phyloP scores from a whole-genome alignment of 495 filamentous ascomycete genomes.

The Xylaria flabelliformis region DNA sequence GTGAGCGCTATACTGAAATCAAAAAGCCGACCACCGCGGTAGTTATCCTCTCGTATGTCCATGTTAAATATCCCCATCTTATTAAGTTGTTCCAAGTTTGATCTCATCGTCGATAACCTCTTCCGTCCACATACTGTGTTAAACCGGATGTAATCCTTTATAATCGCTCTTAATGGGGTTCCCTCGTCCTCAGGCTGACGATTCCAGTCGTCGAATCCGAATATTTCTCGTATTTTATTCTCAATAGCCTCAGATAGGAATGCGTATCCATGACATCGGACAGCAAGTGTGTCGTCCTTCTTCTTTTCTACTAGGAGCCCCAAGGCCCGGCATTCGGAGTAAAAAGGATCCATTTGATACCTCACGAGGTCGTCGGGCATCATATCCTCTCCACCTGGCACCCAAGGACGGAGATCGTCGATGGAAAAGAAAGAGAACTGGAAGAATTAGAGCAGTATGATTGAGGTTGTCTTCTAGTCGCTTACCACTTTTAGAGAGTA shows the following conservation, averaged over 20 bases:
- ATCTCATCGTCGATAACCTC: background rate
- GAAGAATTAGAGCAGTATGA: background rate
- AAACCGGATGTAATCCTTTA: background rate
- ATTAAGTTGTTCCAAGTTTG: background rate
- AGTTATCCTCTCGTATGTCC: constrained; percentile 10
- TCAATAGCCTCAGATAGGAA: background rate
- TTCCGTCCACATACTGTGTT: background rate
- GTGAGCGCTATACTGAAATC: constrained; percentile 4
- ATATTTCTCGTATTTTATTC: background rate
- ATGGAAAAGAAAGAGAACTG: background rate
- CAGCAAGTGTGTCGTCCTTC: background rate
- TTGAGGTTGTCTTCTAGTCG: background rate
- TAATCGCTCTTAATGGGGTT: background rate
- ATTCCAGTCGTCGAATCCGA: background rate
- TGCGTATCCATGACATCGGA: constrained; percentile 2
- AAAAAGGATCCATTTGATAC: constrained; percentile 1
- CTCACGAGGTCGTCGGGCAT: background rate
- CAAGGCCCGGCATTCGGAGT: background rate
- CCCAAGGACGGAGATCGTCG: background rate
- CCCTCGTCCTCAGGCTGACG: background rate
- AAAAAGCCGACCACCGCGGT: background rate
- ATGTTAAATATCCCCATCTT: constrained; percentile 4
- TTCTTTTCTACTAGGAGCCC: background rate
- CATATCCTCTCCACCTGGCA: background rate
- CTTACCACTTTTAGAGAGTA: constrained; percentile 7